A percentile compares a stretch with the other conserved stretches of the same genome.
Evolutionary conservation across 2,329 filamentous ascomycete species (phyloP).

Genomic region (Setomelanomma holmii): DNA sequence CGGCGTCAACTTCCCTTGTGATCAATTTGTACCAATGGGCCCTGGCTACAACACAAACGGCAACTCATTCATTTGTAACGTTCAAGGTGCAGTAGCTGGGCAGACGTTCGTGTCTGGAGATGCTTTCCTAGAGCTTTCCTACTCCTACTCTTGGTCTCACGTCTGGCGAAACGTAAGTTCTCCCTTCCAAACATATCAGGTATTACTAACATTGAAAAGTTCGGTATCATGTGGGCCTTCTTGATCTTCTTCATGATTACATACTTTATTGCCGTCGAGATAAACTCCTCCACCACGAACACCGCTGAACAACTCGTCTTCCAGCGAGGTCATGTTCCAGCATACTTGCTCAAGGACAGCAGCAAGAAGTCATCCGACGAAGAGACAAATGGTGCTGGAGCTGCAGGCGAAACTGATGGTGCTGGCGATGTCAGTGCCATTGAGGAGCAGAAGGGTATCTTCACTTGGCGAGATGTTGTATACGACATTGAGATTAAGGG

Average conservation of each 20-base stretch:
- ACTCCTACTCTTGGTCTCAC: constrained; percentile 51
- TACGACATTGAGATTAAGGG: constrained; percentile 50
- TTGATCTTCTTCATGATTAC: constrained; percentile 68
- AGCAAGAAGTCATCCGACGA: constrained; percentile 43
- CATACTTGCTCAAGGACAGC: constrained; percentile 45
- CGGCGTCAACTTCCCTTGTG: constrained; percentile 43
- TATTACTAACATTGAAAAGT: not conserved
- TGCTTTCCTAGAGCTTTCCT: constrained; percentile 39
- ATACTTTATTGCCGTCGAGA: constrained; percentile 69
- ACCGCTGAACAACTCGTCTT: constrained; percentile 76
- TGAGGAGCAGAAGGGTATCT: constrained; percentile 51
- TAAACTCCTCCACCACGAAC: constrained; percentile 68
- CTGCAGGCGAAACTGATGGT: constrained; percentile 35
- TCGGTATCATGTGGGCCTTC: constrained; percentile 70
- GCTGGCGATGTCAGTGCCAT: constrained; percentile 50
- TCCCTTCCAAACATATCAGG: not conserved
- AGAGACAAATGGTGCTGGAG: constrained; percentile 39
- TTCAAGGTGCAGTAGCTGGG: constrained; percentile 49
- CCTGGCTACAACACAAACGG: constrained; percentile 36
- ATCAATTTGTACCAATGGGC: constrained; percentile 48
- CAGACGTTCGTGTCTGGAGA: constrained; percentile 50
- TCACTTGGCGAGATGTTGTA: constrained; percentile 46
- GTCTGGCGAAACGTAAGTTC: constrained; percentile 61
- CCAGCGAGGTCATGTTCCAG: constrained; percentile 52
- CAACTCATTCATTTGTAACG: constrained; percentile 47